A percentile compares a stretch with the other conserved stretches of the same genome.
phyloP scores from a whole-genome alignment of 208 protist species.

The Trypanosoma cruzi region DNA sequence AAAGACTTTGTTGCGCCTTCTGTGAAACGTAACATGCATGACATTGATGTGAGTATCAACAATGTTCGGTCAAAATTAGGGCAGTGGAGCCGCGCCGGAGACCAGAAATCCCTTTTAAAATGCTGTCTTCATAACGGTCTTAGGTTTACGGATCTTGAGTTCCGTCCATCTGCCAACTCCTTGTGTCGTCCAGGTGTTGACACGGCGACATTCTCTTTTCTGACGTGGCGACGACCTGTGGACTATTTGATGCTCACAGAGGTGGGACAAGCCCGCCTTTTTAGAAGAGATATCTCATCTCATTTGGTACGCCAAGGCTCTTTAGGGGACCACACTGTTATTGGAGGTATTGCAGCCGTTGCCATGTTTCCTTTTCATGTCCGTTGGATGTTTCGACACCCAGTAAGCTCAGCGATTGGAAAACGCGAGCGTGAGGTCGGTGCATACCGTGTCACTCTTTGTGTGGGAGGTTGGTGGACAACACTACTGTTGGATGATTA shows the following conservation, averaged over 20 bases:
- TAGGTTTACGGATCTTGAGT: conserved; percentile 19
- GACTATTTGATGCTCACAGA: conserved; percentile 14
- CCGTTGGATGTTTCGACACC: conserved; percentile 22
- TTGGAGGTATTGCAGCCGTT: conserved; percentile 15
- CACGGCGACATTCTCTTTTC: not conserved
- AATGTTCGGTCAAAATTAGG: conserved; percentile 33
- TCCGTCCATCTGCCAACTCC: conserved; percentile 11
- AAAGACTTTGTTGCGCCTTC: conserved; percentile 44
- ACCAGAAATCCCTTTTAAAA: conserved; percentile 29
- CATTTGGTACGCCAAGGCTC: conserved; percentile 12
- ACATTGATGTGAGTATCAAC: conserved; percentile 33
- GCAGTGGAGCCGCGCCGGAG: conserved; percentile 35
- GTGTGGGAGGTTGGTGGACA: conserved; percentile 28
- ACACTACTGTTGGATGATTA: conserved; percentile 35
- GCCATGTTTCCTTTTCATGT: conserved; percentile 13
- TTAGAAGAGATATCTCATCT: conserved; percentile 15
- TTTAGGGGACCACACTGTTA: conserved; percentile 15
- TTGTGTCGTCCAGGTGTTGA: conserved; percentile 21
- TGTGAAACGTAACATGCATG: conserved; percentile 34
- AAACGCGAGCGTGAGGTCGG: conserved; percentile 21
- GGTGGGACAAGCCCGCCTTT: conserved; percentile 8
- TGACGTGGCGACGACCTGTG: conserved; percentile 19
- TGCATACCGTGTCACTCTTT: conserved; percentile 28
- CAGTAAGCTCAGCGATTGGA: not conserved
- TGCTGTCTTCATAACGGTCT: conserved; percentile 12